Percentiles rank a stretch among this genome's conserved stretches.
Conservation (phyloP, 2,329 filamentous ascomycete species). For the Fusarium odoratissimum region DNA sequence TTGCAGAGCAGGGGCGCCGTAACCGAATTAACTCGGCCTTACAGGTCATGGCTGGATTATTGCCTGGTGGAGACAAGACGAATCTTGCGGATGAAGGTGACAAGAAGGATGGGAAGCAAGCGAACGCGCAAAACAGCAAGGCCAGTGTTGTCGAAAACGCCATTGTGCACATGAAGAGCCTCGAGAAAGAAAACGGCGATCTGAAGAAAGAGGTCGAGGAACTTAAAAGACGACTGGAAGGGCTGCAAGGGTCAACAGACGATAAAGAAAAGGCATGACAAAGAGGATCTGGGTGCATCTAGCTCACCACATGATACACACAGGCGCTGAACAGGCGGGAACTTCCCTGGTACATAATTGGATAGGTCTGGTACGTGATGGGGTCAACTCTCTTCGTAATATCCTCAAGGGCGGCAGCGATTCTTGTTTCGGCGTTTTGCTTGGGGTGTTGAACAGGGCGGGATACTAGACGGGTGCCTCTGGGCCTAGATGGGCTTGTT, state of each 20-base stretch:
- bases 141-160: conserved; percentile 97
- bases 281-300: background rate
- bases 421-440: conserved; percentile 27
- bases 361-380: conserved; percentile 25
- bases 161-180: conserved; percentile 90
- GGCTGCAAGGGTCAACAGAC: conserved; percentile 32
- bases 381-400: conserved; percentile 15
- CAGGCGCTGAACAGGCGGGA: background rate
- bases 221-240: conserved; percentile 49
- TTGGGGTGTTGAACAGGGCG: conserved; percentile 21
- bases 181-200: conserved; percentile 78
- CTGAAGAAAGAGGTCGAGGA: conserved; percentile 70
- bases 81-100: conserved; percentile 58
- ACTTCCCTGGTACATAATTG: conserved; percentile 13
- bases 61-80: conserved; percentile 70
- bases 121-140: conserved; percentile 81
- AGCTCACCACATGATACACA: conserved; percentile 1
- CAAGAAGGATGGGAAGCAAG: conserved; percentile 60
- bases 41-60: conserved; percentile 86
- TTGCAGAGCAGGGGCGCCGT: conserved; percentile 93
- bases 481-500: conserved; percentile 11
- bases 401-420: conserved; percentile 31
- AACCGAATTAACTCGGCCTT: conserved; percentile 96
- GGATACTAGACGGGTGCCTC: conserved; percentile 31
- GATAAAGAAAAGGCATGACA: conserved; percentile 25